Evolutionary conservation across 345 rosid genomes (phyloP), one percentile per base, ranked within the genome.

Genomic region (Erysimum cheiranthoides): DNA sequence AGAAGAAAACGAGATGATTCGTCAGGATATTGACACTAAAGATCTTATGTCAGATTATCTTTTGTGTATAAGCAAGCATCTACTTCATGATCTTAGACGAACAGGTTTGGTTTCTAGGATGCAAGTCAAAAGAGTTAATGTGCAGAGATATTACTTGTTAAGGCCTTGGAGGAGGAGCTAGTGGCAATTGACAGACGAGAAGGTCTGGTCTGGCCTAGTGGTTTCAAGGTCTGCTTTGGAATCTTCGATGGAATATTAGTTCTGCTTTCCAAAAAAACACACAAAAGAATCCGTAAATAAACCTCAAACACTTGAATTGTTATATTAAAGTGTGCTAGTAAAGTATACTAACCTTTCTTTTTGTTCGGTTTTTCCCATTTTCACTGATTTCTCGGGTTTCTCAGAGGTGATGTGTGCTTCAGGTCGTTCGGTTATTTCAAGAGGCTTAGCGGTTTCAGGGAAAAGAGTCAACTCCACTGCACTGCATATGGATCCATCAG

Each of bases 401-500:
- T 68, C 88, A 25, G 81, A 43, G 31, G 60, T n/a, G 31, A 52
- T 3, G 0, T 61, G 74, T 61, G 69, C 18, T 73, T 60, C 74
- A 42, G 64, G 52, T 52, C 35, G 77, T 78, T 66, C 51, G 1
- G 35, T 58, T 49, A 28, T 34, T 30, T 71, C 76, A 30, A 32
- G 73, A 34, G 64, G 80, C 84, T 82, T 86, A 79, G 52, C 60
- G 53, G 83, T 25, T 81, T 87, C 96, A 66, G 98, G 94, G 77
- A 92, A 92, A 57, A 89, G 91, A 74, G 91, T 80, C 66, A 82
- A 81, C 80, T 92, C 98, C 65, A 89, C 92, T 10, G 82, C 83
- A 79, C 92, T 91, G 69, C 79, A 40, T 51, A 87, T 54, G 4
- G 97, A 91, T 49, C 88, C 90, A 80, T 95, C 99, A 53, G 98